Conservation (phyloP, 2,329 filamentous ascomycete species). For the Hypomyces perniciosus region DNA sequence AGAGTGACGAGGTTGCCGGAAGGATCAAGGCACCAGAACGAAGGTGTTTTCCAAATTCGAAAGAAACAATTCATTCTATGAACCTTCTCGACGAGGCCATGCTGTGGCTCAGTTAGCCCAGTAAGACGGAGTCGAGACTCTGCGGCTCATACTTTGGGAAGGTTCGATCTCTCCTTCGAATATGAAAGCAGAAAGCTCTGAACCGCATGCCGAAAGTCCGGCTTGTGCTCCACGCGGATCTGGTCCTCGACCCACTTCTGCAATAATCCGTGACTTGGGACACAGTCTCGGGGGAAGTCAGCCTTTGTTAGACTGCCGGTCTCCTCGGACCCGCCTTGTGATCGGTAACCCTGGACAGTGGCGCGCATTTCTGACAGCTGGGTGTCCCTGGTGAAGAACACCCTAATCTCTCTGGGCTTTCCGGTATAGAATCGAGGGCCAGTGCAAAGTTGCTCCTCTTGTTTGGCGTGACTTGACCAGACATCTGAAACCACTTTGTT, state of each 20-base stretch:
- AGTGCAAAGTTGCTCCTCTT: constrained; percentile 29
- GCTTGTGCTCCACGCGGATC: constrained; percentile 28
- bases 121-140: background rate
- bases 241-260: constrained; percentile 34
- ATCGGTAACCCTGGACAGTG: constrained; percentile 33
- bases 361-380: constrained; percentile 35
- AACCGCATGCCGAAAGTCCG: constrained; percentile 28
- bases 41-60: constrained; percentile 40
- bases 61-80: constrained; percentile 45
- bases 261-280: constrained; percentile 30
- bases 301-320: constrained; percentile 27
- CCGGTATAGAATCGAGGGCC: constrained; percentile 32
- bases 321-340: constrained; percentile 25
- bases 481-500: constrained; percentile 27
- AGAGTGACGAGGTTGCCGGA: constrained; percentile 31
- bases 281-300: constrained; percentile 32
- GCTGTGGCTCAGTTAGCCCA: constrained; percentile 26
- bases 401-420: constrained; percentile 30
- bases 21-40: constrained; percentile 36
- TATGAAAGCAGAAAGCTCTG: constrained; percentile 35
- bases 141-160: constrained; percentile 32
- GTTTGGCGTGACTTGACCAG: constrained; percentile 30
- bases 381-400: constrained; percentile 30
- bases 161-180: constrained; percentile 27
- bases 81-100: constrained; percentile 37